Evolutionary conservation across 129 eudicot genomes (phyloP), one percentile per base, ranked within the genome.

Genomic region (Deinandra increscens): DNA sequence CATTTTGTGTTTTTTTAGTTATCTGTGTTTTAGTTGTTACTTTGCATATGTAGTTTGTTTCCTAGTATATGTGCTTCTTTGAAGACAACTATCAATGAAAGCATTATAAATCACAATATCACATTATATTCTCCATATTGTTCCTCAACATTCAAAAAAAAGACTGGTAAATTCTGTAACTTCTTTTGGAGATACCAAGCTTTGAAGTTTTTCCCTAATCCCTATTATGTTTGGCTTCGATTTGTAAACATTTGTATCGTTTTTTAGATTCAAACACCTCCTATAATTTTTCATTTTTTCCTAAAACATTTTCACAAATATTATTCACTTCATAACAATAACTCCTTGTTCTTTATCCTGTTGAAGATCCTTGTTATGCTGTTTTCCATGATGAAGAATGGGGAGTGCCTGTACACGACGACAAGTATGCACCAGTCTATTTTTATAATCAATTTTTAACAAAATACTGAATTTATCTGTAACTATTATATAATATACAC

Each of bases 341-440:
- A 36, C 39, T 71, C 44, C 72, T 75, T 22, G 74, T 71, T 60
- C 31, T 26, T 79, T 80, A 64, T 65, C 37, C 17, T 34, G 71
- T 20, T 18, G 48, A 54, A 84, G 96, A 86, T 78, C 83, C 86
- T 41, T 62, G 56, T 78, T 86, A 86, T 71, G 82, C 73, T 70
- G 74, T 80, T 64, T 90, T 90, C 70, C 90, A 86, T 68, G 93
- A 90, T 50, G 88, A 82, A 74, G 90, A 89, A 81, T 86, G 96
- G 96, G 93, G 96, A 56, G 83, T 84, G 74, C 90, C 91, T 3
- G 87, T 84, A 36, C 93, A 86, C 8, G 86, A 88, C 42, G 95
- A 88, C 84, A 86, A 81, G 91, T 90, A 81, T 6, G 82, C 78
- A 4, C 29, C 67, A 50, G 9, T 20, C 38, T 23, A 60, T 9